These are phyloP conservation scores for Ogataea neopini DNA, from an alignment of 805 yeast genomes.

Conservation along the genomic window DNA sequence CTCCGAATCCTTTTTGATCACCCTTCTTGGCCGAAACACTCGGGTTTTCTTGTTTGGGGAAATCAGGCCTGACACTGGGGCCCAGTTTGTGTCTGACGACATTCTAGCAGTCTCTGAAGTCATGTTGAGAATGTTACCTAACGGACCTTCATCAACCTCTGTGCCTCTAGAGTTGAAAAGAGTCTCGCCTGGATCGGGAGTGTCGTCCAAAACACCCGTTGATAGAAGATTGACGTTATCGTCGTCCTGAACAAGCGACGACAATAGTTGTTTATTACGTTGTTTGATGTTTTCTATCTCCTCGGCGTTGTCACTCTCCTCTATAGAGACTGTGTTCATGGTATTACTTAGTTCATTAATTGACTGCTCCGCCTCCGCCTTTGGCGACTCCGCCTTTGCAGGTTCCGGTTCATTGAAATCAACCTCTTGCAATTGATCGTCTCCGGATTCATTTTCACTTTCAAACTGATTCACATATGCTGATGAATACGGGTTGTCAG, in stretches of 20 bases:
- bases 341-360: conserved; percentile 21
- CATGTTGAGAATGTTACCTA: conserved; percentile 22
- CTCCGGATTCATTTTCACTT: conserved; percentile 18
- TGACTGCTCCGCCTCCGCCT: background rate
- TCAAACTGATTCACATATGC: conserved; percentile 19
- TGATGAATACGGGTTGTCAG: conserved; percentile 26
- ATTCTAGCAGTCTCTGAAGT: conserved; percentile 11
- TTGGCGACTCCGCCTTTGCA: too few species aligned
- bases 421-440: conserved; percentile 25
- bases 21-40: conserved; percentile 49
- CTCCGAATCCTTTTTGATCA: conserved; percentile 1
- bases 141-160: conserved; percentile 19
- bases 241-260: conserved; percentile 44
- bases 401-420: conserved; percentile 24
- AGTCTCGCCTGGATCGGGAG: conserved; percentile 21
- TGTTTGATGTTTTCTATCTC: conserved; percentile 29
- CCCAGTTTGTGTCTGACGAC: conserved; percentile 3
- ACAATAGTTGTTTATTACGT: conserved; percentile 39
- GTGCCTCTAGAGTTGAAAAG: conserved; percentile 17
- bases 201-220: conserved; percentile 15
- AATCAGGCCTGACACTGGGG: conserved; percentile 9
- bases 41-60: conserved; percentile 44
- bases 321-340: conserved; percentile 23
- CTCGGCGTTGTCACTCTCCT: conserved; percentile 10
- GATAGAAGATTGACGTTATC: conserved; percentile 19